These are phyloP conservation scores for Pseudoturritis turrita DNA, from an alignment of 345 rosid genomes.

Conservation along the genomic window DNA sequence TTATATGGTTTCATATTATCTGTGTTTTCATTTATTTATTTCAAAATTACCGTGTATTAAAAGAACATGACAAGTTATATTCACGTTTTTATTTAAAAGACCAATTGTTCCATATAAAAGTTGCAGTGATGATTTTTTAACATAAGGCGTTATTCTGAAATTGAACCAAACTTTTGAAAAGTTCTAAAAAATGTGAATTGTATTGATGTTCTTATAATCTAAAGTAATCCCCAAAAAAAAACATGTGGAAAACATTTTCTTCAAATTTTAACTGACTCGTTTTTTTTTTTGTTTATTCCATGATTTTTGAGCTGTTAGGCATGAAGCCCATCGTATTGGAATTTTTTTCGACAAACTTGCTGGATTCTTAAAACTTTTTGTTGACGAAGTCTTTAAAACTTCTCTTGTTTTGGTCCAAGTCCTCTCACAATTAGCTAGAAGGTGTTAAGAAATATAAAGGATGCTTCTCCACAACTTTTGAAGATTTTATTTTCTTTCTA, in stretches of 20 bases:
- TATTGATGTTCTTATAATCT: not conserved
- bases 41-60: not conserved
- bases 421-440: not conserved
- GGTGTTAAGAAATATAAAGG: not conserved
- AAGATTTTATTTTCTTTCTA: not conserved
- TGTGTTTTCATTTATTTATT: no score
- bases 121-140: not conserved
- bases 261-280: not conserved
- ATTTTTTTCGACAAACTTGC: not conserved
- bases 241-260: not conserved
- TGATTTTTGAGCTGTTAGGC: not conserved
- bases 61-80: not conserved
- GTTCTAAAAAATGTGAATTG: not conserved
- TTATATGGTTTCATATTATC: not conserved
- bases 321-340: not conserved
- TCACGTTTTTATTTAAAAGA: no score
- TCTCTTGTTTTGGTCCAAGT: not conserved
- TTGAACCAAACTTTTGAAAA: not conserved
- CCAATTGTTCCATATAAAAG: not conserved
- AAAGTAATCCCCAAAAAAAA: not conserved
- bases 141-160: not conserved
- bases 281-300: not conserved
- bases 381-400: no score
- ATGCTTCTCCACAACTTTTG: constrained; percentile 1
- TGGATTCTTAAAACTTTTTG: not conserved